Evolutionary conservation across 805 yeast genomes (phyloP).

Genomic region (Saturnispora ahearnii): DNA sequence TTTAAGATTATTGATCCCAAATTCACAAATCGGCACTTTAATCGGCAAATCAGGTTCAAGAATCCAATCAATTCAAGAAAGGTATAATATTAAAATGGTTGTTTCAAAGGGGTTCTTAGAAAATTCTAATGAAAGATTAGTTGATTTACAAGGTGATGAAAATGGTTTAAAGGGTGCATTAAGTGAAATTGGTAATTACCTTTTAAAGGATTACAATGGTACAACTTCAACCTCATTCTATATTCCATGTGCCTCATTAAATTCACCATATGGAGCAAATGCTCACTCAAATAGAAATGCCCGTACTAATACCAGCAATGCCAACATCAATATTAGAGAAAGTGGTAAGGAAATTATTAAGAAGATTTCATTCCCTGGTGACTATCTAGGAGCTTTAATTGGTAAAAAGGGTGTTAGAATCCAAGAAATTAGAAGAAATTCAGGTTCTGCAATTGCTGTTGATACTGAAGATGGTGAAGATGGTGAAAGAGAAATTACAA

Average conservation of each 20-base stretch:
- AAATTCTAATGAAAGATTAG: constrained; percentile 74
- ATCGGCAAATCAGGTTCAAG: constrained; percentile 78
- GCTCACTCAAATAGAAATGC: neutral
- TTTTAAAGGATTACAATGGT: constrained; percentile 62
- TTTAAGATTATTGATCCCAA: constrained; percentile 68
- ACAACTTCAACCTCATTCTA: constrained; percentile 58
- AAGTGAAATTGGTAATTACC: constrained; percentile 54
- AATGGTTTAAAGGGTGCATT: constrained; percentile 50
- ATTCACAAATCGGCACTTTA: constrained; percentile 79
- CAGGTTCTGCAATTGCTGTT: constrained; percentile 74
- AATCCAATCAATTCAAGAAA: constrained; percentile 69
- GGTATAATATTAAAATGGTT: constrained; percentile 65
- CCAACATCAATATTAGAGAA: constrained; percentile 1
- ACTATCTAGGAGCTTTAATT: constrained; percentile 80
- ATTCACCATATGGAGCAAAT: neutral
- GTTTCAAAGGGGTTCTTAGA: constrained; percentile 80
- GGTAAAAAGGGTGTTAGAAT: constrained; percentile 82
- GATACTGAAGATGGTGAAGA: constrained; percentile 53
- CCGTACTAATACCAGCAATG: neutral
- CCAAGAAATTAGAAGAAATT: constrained; percentile 70
- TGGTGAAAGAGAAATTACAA: constrained; percentile 60
- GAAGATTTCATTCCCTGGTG: constrained; percentile 57
- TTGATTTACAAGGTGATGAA: constrained; percentile 78
- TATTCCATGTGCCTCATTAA: constrained; percentile 35
- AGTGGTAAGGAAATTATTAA: constrained; percentile 29